phyloP scores from a whole-genome alignment of 345 rosid genomes.

The Moringa oleifera region DNA sequence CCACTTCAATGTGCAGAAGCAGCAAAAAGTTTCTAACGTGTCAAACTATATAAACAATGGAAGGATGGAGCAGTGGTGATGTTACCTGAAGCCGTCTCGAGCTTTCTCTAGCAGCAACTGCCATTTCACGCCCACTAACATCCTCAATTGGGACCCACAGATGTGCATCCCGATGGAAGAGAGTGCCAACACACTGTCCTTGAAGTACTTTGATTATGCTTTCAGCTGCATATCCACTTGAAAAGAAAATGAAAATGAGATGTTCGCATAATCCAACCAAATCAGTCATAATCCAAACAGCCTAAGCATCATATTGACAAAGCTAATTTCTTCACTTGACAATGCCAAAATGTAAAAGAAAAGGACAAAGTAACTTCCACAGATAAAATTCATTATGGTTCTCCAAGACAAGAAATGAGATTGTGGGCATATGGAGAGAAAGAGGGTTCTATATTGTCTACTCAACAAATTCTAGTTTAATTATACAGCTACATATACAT shows the following conservation, averaged over 20 bases:
- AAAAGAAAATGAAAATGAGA: constrained; percentile 15
- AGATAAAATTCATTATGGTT: neutral
- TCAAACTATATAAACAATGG: constrained; percentile 2
- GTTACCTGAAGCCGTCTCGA: constrained; percentile 87
- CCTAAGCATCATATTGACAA: neutral
- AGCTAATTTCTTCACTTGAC: neutral
- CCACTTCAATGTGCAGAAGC: constrained; percentile 7
- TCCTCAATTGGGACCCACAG: constrained; percentile 56
- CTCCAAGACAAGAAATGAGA: neutral
- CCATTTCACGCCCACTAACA: constrained; percentile 71
- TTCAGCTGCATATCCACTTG: constrained; percentile 72
- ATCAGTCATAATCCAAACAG: neutral
- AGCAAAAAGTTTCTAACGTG: constrained; percentile 5
- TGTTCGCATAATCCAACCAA: constrained; percentile 10
- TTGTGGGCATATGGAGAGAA: neutral
- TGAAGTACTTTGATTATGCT: constrained; percentile 77
- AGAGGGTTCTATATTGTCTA: neutral
- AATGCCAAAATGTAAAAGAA: constrained; percentile 1
- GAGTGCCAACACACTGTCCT: constrained; percentile 85
- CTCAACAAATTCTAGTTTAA: neutral
- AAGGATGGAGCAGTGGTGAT: constrained; percentile 3
- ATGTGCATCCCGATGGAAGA: constrained; percentile 90
- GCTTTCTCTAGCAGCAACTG: constrained; percentile 90
- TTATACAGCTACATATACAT: neutral
- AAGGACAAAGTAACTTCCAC: neutral